phyloP scores from a whole-genome alignment of 352 stramenopile genomes.

The Phytophthora melonis region DNA sequence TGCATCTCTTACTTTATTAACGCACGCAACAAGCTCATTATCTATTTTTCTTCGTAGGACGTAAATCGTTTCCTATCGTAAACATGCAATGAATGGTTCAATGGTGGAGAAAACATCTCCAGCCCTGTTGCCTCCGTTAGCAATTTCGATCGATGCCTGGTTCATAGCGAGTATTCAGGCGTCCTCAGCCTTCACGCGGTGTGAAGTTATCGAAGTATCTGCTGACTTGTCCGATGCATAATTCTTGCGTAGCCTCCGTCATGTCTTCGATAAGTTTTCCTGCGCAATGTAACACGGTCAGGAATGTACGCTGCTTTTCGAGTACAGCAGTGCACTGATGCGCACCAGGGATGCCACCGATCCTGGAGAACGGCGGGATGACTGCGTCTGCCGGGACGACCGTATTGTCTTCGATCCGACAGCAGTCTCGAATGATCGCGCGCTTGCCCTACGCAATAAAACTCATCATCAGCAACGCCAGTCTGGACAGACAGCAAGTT shows the following conservation, averaged over 20 bases:
- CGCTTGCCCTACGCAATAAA: slow-evolving; percentile 65
- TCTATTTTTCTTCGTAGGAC: slow-evolving; percentile 23
- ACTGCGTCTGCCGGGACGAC: slow-evolving; percentile 80
- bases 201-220: slow-evolving; percentile 90
- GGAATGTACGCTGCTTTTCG: not conserved
- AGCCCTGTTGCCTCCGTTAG: too few relatives aligned
- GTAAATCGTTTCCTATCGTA: not conserved
- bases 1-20: slow-evolving; percentile 38
- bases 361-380: slow-evolving; percentile 79
- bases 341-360: slow-evolving; percentile 78
- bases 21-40: slow-evolving; percentile 25
- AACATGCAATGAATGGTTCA: too few relatives aligned
- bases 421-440: slow-evolving; percentile 88
- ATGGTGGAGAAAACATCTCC: too few relatives aligned
- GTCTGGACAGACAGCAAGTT: not conserved
- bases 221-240: slow-evolving; percentile 76
- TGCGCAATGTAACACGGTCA: slow-evolving; percentile 24
- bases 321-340: not conserved
- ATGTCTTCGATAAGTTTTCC: slow-evolving; percentile 80
- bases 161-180: not conserved
- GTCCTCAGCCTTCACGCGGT: slow-evolving; percentile 41
- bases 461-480: not conserved
- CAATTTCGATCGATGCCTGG: not conserved
- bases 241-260: slow-evolving; percentile 82
- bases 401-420: slow-evolving; percentile 84